A percentile compares a stretch with the other conserved stretches of the same genome.
These are phyloP conservation scores for Salix suchowensis DNA, from an alignment of 345 rosid species.

Conservation along the genomic window DNA sequence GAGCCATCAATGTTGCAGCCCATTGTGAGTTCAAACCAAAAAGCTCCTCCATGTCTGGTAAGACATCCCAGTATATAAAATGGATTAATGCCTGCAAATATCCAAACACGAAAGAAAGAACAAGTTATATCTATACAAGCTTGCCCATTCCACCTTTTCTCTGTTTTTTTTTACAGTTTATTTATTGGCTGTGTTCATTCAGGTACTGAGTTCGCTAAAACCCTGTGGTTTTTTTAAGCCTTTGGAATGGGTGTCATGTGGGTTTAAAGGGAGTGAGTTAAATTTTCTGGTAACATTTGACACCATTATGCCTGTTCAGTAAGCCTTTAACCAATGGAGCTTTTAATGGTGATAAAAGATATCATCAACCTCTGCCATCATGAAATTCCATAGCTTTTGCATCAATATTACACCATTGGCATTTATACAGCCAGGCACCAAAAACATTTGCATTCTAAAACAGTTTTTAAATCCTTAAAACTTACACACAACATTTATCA, in stretches of 20 bases:
- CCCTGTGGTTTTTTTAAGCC: neutral
- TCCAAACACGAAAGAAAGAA: neutral
- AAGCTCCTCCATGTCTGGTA: constrained; percentile 25
- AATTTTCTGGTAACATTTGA: neutral
- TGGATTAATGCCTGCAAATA: constrained; percentile 27
- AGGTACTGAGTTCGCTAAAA: neutral
- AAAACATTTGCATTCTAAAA: neutral
- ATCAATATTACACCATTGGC: neutral
- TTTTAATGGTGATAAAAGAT: neutral
- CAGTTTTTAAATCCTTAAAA: neutral
- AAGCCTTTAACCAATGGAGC: neutral
- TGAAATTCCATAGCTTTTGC: neutral
- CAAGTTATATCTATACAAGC: neutral
- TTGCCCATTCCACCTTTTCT: neutral
- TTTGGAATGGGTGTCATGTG: neutral
- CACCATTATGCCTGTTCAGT: neutral
- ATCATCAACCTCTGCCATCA: neutral
- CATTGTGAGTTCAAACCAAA: constrained; percentile 23
- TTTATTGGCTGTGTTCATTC: neutral
- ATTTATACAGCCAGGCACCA: neutral
- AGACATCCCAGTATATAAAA: constrained; percentile 32
- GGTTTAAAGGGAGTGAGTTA: neutral
- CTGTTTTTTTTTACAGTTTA: neutral
- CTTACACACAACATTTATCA: neutral
- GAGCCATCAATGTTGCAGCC: constrained; percentile 26